A percentile compares a stretch with the other conserved stretches of the same genome.
Evolutionary conservation across 352 stramenopile species (phyloP).

Genomic region (Pythium folliculosum): DNA sequence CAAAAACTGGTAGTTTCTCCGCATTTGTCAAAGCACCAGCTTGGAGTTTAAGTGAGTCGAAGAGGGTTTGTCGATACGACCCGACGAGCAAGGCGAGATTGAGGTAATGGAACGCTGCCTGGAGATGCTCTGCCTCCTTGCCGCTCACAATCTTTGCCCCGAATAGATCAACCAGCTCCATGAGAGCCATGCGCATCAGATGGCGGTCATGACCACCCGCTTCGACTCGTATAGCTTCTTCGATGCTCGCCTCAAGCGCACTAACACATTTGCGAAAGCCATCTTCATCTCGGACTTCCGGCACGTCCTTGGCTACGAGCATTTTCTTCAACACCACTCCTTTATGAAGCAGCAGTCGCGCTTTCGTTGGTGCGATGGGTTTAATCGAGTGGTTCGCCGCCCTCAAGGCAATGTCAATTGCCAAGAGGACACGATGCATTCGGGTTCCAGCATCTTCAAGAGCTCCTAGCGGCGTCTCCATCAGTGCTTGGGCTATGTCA

Average conservation of each 20-base stretch:
- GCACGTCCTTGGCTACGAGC: slow-evolving; percentile 7
- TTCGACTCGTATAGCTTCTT: slow-evolving; percentile 39
- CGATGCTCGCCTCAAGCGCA: slow-evolving; percentile 17
- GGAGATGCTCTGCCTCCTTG: slow-evolving; percentile 55
- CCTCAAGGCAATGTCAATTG: slow-evolving; percentile 43
- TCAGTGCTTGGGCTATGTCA: slow-evolving; percentile 49
- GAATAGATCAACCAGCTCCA: slow-evolving; percentile 72
- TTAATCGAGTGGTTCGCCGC: slow-evolving; percentile 45
- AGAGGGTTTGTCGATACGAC: slow-evolving; percentile 47
- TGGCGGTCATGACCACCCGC: slow-evolving; percentile 59
- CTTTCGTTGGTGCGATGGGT: slow-evolving; percentile 42
- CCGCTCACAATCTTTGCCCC: slow-evolving; percentile 40
- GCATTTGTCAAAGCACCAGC: slow-evolving; percentile 36
- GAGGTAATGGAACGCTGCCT: slow-evolving; percentile 76
- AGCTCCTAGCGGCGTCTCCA: slow-evolving; percentile 36
- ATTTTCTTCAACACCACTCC: slow-evolving; percentile 54
- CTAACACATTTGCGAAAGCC: slow-evolving; percentile 11
- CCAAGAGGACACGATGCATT: slow-evolving; percentile 24
- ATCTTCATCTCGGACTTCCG: not conserved
- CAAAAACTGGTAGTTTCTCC: slow-evolving; percentile 52
- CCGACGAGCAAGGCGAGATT: slow-evolving; percentile 46
- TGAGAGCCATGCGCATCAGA: slow-evolving; percentile 47
- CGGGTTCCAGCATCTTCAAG: not conserved
- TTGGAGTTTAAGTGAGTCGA: slow-evolving; percentile 68
- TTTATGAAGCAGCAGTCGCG: slow-evolving; percentile 55